These are phyloP conservation scores for Boechera retrofracta DNA, from an alignment of 345 rosid species.

Conservation along the genomic window DNA sequence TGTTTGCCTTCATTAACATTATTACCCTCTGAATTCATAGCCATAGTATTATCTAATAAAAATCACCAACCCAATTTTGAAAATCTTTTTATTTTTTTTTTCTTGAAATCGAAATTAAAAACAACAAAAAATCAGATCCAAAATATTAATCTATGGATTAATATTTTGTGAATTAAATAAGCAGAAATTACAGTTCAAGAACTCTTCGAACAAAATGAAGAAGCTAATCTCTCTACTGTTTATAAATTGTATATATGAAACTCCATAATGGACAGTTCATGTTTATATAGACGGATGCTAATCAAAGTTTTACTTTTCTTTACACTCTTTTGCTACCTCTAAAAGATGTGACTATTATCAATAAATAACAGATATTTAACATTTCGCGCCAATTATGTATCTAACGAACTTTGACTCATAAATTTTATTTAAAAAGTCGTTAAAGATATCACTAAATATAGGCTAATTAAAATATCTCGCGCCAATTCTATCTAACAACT, in stretches of 20 bases:
- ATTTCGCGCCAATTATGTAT: not conserved
- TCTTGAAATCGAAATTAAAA: too few relatives aligned
- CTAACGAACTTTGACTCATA: not conserved
- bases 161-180: too few relatives aligned
- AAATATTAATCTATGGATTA: too few relatives aligned
- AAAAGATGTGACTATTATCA: not conserved
- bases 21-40: not conserved
- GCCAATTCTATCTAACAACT: not conserved
- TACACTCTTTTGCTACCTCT: not conserved
- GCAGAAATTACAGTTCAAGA: not conserved
- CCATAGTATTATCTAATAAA: not conserved
- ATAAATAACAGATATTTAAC: not conserved
- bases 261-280: not conserved
- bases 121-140: too few relatives aligned
- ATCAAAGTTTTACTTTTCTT: not conserved
- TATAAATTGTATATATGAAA: not conserved
- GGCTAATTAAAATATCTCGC: not conserved
- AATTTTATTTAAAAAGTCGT: not conserved
- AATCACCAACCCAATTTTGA: not conserved
- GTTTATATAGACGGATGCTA: constrained; percentile 3
- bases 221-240: not conserved
- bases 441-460: not conserved
- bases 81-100: not conserved
- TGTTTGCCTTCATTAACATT: not conserved
- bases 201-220: not conserved